A percentile compares a stretch with the other conserved stretches of the same genome.
Conservation (phyloP, 2,329 filamentous ascomycete species). For the Aspergillus ochraceus region DNA sequence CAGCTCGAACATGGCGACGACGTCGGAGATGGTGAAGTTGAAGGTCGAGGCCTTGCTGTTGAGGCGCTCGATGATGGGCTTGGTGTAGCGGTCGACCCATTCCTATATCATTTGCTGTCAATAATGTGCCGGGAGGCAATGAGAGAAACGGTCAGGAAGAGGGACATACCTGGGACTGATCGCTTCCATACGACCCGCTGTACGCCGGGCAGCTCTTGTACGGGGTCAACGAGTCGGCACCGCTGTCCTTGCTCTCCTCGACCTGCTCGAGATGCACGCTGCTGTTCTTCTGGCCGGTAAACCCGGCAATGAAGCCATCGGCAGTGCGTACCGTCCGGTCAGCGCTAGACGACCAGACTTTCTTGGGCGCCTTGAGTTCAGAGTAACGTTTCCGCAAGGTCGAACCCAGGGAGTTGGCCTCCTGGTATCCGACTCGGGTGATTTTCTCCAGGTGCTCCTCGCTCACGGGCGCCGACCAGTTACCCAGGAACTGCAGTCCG, state of each 20-base stretch:
- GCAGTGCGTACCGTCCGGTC: slow-evolving; percentile 50
- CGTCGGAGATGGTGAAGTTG: slow-evolving; percentile 63
- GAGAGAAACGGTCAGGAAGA: background rate
- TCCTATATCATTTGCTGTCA: background rate
- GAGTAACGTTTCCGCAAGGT: slow-evolving; percentile 61
- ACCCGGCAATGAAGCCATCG: background rate
- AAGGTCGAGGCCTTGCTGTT: slow-evolving; percentile 56
- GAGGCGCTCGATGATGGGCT: slow-evolving; percentile 60
- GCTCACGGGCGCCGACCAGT: slow-evolving; percentile 59
- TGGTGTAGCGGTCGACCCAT: slow-evolving; percentile 50
- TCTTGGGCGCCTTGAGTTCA: slow-evolving; percentile 52
- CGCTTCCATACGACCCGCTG: slow-evolving; percentile 56
- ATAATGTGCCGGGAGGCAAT: too few species aligned
- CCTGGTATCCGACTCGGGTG: slow-evolving; percentile 56
- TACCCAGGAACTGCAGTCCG: slow-evolving; percentile 56
- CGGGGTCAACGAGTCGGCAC: slow-evolving; percentile 62
- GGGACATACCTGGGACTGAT: slow-evolving; percentile 46
- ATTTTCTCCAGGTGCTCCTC: slow-evolving; percentile 58
- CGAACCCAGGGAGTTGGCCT: slow-evolving; percentile 46
- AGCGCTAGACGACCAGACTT: slow-evolving; percentile 63
- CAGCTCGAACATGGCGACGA: slow-evolving; percentile 66
- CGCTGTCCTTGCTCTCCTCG: slow-evolving; percentile 57
- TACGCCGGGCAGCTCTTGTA: slow-evolving; percentile 67
- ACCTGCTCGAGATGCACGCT: slow-evolving; percentile 57
- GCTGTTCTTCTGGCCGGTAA: slow-evolving; percentile 47